Conservation (phyloP, 2,329 filamentous ascomycete species). For the Ilyonectria robusta region DNA sequence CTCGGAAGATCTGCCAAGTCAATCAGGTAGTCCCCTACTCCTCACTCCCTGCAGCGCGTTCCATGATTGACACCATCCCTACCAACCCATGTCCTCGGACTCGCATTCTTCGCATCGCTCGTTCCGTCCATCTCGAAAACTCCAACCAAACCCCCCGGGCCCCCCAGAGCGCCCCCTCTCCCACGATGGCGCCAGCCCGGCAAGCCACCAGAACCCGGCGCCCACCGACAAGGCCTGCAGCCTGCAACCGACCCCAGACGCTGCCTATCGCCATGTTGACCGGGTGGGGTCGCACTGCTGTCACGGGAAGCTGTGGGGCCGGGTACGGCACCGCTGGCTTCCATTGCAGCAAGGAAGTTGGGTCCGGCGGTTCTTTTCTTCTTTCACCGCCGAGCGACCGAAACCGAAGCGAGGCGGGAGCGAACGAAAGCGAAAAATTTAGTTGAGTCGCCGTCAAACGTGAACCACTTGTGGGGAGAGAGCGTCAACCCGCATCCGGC, state of each 20-base stretch:
- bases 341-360: conserved; percentile 5
- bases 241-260: conserved; percentile 18
- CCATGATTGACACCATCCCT: conserved; percentile 15
- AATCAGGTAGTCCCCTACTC: not conserved
- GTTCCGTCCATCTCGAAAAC: not conserved
- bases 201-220: not conserved
- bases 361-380: conserved; percentile 11
- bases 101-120: conserved; percentile 21
- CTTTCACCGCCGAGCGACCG: conserved; percentile 6
- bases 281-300: conserved; percentile 21
- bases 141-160: not conserved
- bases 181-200: conserved; percentile 4
- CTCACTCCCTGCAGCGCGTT: not conserved
- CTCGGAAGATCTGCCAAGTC: conserved; percentile 8
- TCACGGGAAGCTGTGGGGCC: conserved; percentile 27
- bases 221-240: not conserved
- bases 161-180: conserved; percentile 6
- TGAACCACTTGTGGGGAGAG: not conserved
- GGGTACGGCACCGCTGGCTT: conserved; percentile 23
- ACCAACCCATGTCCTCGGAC: conserved; percentile 18
- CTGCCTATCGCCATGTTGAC: conserved; percentile 12
- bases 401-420: conserved; percentile 4
- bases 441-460: not conserved
- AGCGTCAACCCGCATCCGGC: not conserved
- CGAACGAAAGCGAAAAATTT: not conserved